Conservation (phyloP, 345 rosid genomes). For the Alliaria petiolata region DNA sequence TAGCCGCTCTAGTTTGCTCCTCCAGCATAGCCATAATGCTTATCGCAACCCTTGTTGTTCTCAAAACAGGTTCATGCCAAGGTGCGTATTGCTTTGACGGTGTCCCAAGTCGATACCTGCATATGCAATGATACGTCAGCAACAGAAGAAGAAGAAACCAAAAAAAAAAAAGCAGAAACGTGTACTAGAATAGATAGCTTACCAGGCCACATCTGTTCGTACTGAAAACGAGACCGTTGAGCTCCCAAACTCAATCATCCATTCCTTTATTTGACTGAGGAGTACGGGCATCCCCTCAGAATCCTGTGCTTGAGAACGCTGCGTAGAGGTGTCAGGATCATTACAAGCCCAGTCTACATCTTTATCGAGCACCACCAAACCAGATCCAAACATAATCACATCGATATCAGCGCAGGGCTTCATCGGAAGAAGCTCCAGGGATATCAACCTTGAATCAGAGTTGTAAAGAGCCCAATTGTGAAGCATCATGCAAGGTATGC, state of each 20-base stretch:
- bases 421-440: slow-evolving; percentile 91
- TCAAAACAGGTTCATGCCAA: slow-evolving; percentile 70
- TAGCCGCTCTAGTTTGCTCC: slow-evolving; percentile 56
- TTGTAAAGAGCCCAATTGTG: slow-evolving; percentile 87
- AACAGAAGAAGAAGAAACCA: slow-evolving; percentile 1
- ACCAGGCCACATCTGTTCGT: slow-evolving; percentile 91
- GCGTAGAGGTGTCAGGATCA: slow-evolving; percentile 35
- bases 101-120: slow-evolving; percentile 87
- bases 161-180: not conserved
- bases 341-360: slow-evolving; percentile 60
- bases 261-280: slow-evolving; percentile 78
- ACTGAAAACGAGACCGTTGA: slow-evolving; percentile 55
- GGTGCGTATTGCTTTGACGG: slow-evolving; percentile 81
- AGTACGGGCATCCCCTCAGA: slow-evolving; percentile 50
- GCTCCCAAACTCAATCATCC: slow-evolving; percentile 85
- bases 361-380: slow-evolving; percentile 52
- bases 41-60: slow-evolving; percentile 64
- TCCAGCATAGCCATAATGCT: slow-evolving; percentile 57
- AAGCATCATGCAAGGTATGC: slow-evolving; percentile 68
- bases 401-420: slow-evolving; percentile 79
- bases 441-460: slow-evolving; percentile 67
- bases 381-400: slow-evolving; percentile 84
- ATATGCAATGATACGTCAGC: not conserved
- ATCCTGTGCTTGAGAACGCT: not conserved
- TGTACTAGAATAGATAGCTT: slow-evolving; percentile 16